Conservation (phyloP, 2,329 filamentous ascomycete genomes). For the Paecilomyces formosus region DNA sequence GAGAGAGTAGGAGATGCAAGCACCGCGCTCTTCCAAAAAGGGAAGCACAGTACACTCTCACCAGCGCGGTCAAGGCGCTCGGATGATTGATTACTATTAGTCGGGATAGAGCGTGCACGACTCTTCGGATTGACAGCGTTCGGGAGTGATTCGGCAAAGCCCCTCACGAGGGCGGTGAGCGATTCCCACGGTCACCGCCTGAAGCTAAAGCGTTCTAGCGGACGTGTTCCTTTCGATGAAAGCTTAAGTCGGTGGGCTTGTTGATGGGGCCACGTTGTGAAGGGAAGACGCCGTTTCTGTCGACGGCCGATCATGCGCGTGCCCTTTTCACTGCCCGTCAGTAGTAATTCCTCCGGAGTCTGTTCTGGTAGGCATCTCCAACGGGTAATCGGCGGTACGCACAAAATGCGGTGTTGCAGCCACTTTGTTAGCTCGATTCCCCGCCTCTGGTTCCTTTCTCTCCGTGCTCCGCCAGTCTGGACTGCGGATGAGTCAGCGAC, state of each 20-base stretch:
- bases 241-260: neutral
- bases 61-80: neutral
- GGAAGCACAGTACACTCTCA: neutral
- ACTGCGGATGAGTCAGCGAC: neutral
- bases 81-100: neutral
- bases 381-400: neutral
- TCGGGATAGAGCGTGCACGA: neutral
- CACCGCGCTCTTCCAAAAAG: neutral
- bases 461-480: neutral
- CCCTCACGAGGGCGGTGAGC: neutral
- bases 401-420: neutral
- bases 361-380: neutral
- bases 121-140: neutral
- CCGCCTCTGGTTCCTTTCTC: neutral
- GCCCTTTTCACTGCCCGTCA: neutral
- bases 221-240: neutral
- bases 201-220: neutral
- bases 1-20: neutral
- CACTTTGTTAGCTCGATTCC: neutral
- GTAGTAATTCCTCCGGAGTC: neutral
- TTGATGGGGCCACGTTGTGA: neutral
- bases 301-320: neutral
- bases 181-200: neutral
- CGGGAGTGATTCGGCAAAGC: constrained; percentile 5
- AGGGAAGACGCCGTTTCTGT: neutral